These are phyloP conservation scores for Talinum fruticosum DNA, from an alignment of 148 eudicot genomes.

Conservation along the genomic window DNA sequence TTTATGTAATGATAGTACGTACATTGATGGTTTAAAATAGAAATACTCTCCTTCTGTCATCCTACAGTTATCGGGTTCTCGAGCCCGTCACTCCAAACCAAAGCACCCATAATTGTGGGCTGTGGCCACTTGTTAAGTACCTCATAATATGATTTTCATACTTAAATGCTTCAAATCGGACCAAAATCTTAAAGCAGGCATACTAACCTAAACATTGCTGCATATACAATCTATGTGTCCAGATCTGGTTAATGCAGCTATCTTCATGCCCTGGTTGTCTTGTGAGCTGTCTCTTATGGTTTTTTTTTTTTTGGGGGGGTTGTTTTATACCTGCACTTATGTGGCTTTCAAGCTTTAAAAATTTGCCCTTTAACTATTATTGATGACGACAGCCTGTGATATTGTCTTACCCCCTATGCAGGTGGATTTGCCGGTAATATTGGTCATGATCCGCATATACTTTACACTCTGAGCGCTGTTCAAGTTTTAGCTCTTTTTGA, in stretches of 20 bases:
- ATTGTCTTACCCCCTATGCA: slow-evolving; percentile 25
- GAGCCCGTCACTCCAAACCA: too few species aligned
- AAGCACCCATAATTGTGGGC: too few species aligned
- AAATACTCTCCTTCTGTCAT: too few species aligned
- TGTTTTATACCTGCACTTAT: not conserved
- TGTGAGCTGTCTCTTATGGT: too few species aligned
- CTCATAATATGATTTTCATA: not conserved
- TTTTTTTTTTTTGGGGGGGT: not conserved
- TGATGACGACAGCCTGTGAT: not conserved
- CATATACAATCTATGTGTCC: not conserved
- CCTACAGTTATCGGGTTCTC: too few species aligned
- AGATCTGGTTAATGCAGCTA: not conserved
- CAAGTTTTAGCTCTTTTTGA: slow-evolving; percentile 88
- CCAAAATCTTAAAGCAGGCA: not conserved
- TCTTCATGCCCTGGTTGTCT: not conserved
- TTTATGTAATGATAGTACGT: not conserved
- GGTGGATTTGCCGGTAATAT: slow-evolving; percentile 97
- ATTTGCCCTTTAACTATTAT: not conserved
- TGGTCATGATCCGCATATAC: slow-evolving; percentile 91
- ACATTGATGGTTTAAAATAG: too few species aligned
- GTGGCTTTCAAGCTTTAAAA: not conserved
- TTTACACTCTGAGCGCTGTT: slow-evolving; percentile 85
- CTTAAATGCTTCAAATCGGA: not conserved
- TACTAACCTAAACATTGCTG: not conserved
- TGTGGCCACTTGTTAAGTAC: too few species aligned